Evolutionary conservation across 1,284 basidiomycete species (phyloP).

Genomic region (Apiotrichum laibachii): DNA sequence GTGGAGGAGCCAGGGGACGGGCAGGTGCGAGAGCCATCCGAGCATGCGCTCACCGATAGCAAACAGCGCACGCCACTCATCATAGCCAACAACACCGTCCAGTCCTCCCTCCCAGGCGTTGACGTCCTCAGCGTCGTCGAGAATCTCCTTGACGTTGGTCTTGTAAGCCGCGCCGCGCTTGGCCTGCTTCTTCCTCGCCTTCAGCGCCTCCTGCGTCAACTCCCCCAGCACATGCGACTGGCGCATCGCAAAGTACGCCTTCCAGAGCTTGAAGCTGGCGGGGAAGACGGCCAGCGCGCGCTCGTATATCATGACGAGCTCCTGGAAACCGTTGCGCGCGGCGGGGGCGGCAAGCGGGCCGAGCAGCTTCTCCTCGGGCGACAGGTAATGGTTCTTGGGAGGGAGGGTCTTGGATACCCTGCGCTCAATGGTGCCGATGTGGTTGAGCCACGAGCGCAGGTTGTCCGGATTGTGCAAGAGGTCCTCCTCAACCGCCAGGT

Average conservation of each 20-base stretch:
- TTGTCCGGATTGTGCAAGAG: slow-evolving; percentile 89
- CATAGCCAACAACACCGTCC: slow-evolving; percentile 83
- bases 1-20: slow-evolving; percentile 91
- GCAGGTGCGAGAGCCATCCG: slow-evolving; percentile 83
- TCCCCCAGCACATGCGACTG: slow-evolving; percentile 84
- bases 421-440: slow-evolving; percentile 75
- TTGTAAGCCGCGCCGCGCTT: slow-evolving; percentile 71
- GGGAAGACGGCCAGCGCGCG: slow-evolving; percentile 85
- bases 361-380: slow-evolving; percentile 45
- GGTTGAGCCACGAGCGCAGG: slow-evolving; percentile 85
- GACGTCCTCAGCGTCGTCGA: slow-evolving; percentile 81
- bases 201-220: slow-evolving; percentile 44
- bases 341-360: slow-evolving; percentile 65
- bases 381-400: slow-evolving; percentile 32
- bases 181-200: slow-evolving; percentile 56
- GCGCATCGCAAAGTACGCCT: slow-evolving; percentile 79
- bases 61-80: slow-evolving; percentile 88
- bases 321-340: slow-evolving; percentile 72
- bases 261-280: slow-evolving; percentile 91
- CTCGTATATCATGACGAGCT: slow-evolving; percentile 87
- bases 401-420: slow-evolving; percentile 60
- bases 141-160: slow-evolving; percentile 84
- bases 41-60: slow-evolving; percentile 88
- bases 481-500: slow-evolving; percentile 89
- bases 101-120: slow-evolving; percentile 80